These are phyloP conservation scores for Angomonas deanei DNA, from an alignment of 208 protist genomes.

Conservation along the genomic window DNA sequence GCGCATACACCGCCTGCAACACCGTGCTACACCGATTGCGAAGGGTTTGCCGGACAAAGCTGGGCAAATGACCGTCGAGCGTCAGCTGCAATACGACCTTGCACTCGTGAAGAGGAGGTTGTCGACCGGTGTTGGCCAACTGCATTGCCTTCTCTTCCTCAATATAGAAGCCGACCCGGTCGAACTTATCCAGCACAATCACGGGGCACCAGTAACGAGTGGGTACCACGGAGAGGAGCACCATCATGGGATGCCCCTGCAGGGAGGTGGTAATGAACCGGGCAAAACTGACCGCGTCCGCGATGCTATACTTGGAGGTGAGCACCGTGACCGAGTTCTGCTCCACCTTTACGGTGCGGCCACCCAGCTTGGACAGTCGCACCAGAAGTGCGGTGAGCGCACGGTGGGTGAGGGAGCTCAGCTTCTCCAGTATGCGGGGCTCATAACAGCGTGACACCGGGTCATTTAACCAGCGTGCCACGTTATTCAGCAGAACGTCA, in stretches of 20 bases:
- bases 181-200: constrained; percentile 54
- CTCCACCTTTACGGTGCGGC: constrained; percentile 75
- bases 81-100: constrained; percentile 37
- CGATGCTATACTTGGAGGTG: constrained; percentile 72
- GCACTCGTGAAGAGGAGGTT: constrained; percentile 18
- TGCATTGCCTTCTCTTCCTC: constrained; percentile 25
- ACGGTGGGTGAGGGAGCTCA: constrained; percentile 69
- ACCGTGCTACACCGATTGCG: constrained; percentile 14
- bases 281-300: constrained; percentile 74
- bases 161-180: constrained; percentile 64
- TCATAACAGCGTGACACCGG: constrained; percentile 76
- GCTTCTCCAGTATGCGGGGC: constrained; percentile 72
- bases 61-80: constrained; percentile 43
- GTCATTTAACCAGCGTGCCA: constrained; percentile 84
- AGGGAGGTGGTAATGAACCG: constrained; percentile 68
- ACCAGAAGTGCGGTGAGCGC: constrained; percentile 74
- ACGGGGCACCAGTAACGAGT: constrained; percentile 78
- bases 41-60: constrained; percentile 12
- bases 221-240: constrained; percentile 70
- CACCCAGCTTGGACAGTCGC: constrained; percentile 80
- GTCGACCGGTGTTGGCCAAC: constrained; percentile 15
- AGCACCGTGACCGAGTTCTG: constrained; percentile 62
- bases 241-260: constrained; percentile 86
- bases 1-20: constrained; percentile 15
- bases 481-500: constrained; percentile 67